phyloP scores from a whole-genome alignment of 2,329 filamentous ascomycete genomes.

The Microsporum audouinii region DNA sequence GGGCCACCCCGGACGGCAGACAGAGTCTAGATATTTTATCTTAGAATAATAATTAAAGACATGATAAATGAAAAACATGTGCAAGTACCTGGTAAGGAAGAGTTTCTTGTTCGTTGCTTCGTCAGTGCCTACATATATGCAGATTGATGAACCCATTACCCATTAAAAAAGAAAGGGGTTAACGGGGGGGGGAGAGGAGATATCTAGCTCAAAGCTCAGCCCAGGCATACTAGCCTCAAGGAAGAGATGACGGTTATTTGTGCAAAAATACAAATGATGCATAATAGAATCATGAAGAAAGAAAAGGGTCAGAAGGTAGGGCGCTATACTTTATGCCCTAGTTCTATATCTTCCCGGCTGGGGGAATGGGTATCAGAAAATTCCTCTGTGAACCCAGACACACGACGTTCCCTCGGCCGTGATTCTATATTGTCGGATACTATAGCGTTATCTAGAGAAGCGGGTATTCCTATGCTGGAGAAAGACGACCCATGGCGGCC shows the following conservation, averaged over 20 bases:
- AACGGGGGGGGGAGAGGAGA: not conserved
- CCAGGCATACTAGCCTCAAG: not conserved
- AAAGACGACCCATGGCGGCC: conserved; percentile 13
- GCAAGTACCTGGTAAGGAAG: no score
- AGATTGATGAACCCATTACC: not conserved
- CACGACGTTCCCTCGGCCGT: conserved; percentile 9
- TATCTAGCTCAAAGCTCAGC: not conserved
- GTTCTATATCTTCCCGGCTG: conserved; percentile 1
- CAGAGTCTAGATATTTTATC: not conserved
- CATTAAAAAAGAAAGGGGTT: not conserved
- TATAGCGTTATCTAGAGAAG: conserved; percentile 9
- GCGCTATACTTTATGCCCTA: not conserved
- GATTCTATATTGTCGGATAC: conserved; percentile 7
- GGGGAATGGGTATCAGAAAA: conserved; percentile 7
- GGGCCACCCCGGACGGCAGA: not conserved
- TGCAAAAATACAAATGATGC: not conserved
- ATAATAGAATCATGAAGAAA: not conserved
- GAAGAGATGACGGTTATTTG: not conserved
- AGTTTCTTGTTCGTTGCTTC: not conserved
- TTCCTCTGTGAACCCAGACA: conserved; percentile 15
- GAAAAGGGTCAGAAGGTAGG: not conserved
- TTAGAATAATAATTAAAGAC: no score
- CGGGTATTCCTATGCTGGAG: conserved; percentile 12
- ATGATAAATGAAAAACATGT: no score
- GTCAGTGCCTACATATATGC: not conserved